phyloP scores from a whole-genome alignment of 352 stramenopile genomes.

The Pythium diclinum region DNA sequence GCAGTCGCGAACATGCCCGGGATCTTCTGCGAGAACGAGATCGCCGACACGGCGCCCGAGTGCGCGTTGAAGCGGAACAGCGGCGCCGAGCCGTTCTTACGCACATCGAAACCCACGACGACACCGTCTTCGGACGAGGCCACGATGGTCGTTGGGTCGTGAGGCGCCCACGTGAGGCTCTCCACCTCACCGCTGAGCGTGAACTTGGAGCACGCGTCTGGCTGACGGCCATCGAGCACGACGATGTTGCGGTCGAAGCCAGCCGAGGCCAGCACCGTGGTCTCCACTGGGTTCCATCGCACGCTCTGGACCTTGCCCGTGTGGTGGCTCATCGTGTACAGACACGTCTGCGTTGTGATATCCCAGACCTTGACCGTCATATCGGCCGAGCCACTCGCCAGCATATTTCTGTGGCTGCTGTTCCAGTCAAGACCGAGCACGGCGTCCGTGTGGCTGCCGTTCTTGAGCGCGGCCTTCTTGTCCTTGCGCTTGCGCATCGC shows the following conservation, averaged over 20 bases:
- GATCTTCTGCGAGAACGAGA: conserved; percentile 85
- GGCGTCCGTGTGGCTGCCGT: conserved; percentile 96
- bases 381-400: conserved; percentile 97
- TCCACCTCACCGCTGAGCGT: conserved; percentile 86
- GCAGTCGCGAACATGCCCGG: conserved; percentile 94
- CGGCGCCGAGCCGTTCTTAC: conserved; percentile 90
- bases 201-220: conserved; percentile 80
- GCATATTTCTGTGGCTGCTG: conserved; percentile 93
- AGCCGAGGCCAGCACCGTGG: conserved; percentile 94
- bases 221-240: conserved; percentile 91
- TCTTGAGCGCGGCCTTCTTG: conserved; percentile 69
- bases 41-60: conserved; percentile 76
- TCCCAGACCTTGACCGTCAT: conserved; percentile 97
- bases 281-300: conserved; percentile 95
- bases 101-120: conserved; percentile 94
- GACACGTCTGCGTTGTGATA: conserved; percentile 89
- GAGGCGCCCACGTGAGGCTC: conserved; percentile 92
- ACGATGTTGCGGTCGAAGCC: conserved; percentile 94
- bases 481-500: conserved; percentile 70
- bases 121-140: conserved; percentile 94
- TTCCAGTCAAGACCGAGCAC: conserved; percentile 99
- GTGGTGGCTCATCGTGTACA: conserved; percentile 97
- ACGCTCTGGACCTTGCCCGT: conserved; percentile 98
- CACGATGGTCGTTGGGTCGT: conserved; percentile 91
- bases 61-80: conserved; percentile 93